A percentile compares a stretch with the other conserved stretches of the same genome.
These are phyloP conservation scores for Fusarium sp. DNA, from an alignment of 2,329 filamentous ascomycete species.

Conservation along the genomic window DNA sequence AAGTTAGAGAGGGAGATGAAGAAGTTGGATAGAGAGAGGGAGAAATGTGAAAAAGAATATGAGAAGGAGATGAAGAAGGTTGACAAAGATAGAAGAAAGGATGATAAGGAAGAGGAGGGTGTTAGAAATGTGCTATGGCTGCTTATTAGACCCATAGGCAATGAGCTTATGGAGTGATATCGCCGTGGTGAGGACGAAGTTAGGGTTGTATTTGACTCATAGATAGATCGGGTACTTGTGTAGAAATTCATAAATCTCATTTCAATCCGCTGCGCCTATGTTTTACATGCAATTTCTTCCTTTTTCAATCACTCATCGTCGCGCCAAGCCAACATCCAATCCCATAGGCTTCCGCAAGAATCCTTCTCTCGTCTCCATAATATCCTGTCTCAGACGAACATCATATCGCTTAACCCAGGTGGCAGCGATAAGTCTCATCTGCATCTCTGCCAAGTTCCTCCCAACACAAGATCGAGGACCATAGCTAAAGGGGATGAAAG, in stretches of 20 bases:
- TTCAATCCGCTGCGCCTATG: neutral
- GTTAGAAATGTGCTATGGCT: neutral
- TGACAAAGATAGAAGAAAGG: neutral
- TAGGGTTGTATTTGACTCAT: too few species aligned
- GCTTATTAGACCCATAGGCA: neutral
- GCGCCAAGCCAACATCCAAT: constrained; percentile 54
- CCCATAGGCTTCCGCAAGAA: constrained; percentile 83
- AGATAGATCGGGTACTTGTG: rapidly evolving
- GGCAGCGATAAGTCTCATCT: constrained; percentile 78
- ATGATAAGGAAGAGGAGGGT: neutral
- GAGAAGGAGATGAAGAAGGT: neutral
- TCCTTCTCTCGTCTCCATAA: constrained; percentile 80
- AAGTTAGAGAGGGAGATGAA: neutral
- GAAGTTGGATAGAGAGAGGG: neutral
- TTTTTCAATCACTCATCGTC: neutral
- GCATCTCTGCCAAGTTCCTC: constrained; percentile 87
- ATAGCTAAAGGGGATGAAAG: constrained; percentile 79
- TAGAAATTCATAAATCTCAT: neutral
- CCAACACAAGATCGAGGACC: constrained; percentile 78
- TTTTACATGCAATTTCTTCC: neutral
- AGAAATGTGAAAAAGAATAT: neutral
- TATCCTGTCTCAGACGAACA: constrained; percentile 62
- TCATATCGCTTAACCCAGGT: constrained; percentile 68
- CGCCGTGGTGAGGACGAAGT: rapidly evolving
- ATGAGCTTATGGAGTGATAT: neutral